Evolutionary conservation across 805 yeast genomes (phyloP).

Genomic region (Kockiozyma suomiensis): DNA sequence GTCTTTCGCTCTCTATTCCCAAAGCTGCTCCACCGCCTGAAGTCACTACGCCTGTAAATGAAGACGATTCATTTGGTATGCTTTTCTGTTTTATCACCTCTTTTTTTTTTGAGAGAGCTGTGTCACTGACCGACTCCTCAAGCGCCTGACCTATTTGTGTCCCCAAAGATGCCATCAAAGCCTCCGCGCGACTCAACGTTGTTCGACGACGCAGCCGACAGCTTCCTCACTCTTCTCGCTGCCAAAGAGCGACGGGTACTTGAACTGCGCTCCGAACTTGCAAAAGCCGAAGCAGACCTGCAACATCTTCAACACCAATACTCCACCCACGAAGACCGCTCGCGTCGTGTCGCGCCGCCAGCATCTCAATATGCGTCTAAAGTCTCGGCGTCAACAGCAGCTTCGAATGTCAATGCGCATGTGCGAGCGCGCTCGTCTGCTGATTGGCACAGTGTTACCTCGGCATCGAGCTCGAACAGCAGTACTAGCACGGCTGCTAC

Average conservation of each 20-base stretch:
- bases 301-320: constrained; percentile 27
- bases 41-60: constrained; percentile 18
- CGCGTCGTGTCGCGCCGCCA: constrained; percentile 4
- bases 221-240: constrained; percentile 43
- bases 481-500: background rate
- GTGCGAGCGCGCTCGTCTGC: constrained; percentile 10
- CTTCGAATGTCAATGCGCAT: constrained; percentile 2
- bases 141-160: constrained; percentile 27
- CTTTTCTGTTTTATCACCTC: background rate
- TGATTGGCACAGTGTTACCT: background rate
- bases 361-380: background rate
- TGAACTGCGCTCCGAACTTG: constrained; percentile 43
- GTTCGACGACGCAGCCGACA: constrained; percentile 19
- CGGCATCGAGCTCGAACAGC: constrained; percentile 5
- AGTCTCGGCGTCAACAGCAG: constrained; percentile 7
- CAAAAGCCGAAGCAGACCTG: constrained; percentile 45
- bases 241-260: constrained; percentile 45
- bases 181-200: constrained; percentile 11
- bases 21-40: constrained; percentile 22
- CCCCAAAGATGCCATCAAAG: constrained; percentile 26
- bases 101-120: background rate
- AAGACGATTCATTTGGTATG: constrained; percentile 27
- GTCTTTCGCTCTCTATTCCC: constrained; percentile 24
- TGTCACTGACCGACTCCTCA: background rate
- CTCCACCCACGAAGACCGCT: constrained; percentile 28